Evolutionary conservation across 345 rosid genomes (phyloP).

Genomic region (Syzygium grande): DNA sequence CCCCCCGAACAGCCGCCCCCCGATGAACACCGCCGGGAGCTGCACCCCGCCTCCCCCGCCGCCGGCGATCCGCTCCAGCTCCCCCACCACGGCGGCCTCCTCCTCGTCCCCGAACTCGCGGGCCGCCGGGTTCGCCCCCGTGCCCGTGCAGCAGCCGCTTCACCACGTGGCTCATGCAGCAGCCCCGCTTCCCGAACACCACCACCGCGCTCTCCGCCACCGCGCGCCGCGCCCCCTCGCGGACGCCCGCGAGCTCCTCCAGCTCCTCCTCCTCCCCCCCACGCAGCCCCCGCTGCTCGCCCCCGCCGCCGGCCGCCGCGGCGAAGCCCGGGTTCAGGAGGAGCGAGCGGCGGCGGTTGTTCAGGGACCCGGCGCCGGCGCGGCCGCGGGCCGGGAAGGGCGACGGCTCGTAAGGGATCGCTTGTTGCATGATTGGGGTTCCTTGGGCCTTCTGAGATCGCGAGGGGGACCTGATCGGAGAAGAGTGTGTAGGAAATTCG

Average conservation of each 20-base stretch:
- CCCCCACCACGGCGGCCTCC: slow-evolving; percentile 23
- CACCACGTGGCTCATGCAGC: slow-evolving; percentile 89
- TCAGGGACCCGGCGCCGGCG: background rate
- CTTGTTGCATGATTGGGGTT: slow-evolving; percentile 17
- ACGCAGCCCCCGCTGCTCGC: background rate
- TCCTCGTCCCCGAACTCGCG: slow-evolving; percentile 56
- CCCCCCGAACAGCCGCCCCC: slow-evolving; percentile 79
- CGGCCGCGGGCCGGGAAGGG: background rate
- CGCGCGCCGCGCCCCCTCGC: slow-evolving; percentile 4
- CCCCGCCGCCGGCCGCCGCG: background rate
- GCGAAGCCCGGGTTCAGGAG: background rate
- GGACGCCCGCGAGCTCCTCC: slow-evolving; percentile 3
- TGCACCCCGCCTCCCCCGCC: slow-evolving; percentile 16
- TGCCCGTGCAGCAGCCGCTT: slow-evolving; percentile 53
- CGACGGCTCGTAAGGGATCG: slow-evolving; percentile 17
- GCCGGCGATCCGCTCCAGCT: slow-evolving; percentile 13
- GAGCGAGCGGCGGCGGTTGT: background rate
- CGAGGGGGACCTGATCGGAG: background rate
- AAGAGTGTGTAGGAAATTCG: background rate
- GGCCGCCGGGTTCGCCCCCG: slow-evolving; percentile 65
- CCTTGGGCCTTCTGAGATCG: background rate
- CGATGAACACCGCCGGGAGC: slow-evolving; percentile 75
- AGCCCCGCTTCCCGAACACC: slow-evolving; percentile 59
- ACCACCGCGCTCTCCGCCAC: slow-evolving; percentile 72
- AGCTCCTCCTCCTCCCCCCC: background rate